Conservation (phyloP, 176 grass and related monocot genomes). For the Eleusine indica region DNA sequence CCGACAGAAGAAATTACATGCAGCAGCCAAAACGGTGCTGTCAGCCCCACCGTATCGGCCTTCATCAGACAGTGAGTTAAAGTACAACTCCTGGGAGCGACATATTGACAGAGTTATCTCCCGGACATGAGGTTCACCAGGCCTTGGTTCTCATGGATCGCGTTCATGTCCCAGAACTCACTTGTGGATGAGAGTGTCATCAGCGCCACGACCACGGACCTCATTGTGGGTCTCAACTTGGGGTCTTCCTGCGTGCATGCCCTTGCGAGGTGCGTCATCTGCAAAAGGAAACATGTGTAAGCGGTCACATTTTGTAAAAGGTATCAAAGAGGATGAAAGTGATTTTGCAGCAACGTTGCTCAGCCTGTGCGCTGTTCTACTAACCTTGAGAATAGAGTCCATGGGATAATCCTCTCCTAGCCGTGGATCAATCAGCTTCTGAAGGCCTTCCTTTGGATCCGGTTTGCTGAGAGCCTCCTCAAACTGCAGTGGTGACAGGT, state of each 20-base stretch:
- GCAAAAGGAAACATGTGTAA: background rate
- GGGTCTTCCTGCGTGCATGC: slow-evolving; percentile 83
- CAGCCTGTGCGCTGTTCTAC: background rate
- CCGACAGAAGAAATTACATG: background rate
- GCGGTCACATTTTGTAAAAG: background rate
- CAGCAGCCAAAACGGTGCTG: background rate
- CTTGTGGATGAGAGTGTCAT: slow-evolving; percentile 78
- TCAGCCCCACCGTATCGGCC: background rate
- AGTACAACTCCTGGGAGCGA: background rate
- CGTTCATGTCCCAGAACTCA: slow-evolving; percentile 79
- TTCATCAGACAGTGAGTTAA: background rate
- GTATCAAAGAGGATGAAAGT: background rate
- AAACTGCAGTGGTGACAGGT: slow-evolving; percentile 52
- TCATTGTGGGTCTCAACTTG: slow-evolving; percentile 71
- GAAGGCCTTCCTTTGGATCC: slow-evolving; percentile 69
- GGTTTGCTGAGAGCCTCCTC: slow-evolving; percentile 55
- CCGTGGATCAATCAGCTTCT: slow-evolving; percentile 59
- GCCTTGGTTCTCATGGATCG: slow-evolving; percentile 61
- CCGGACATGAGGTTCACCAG: slow-evolving; percentile 74
- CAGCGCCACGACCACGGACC: slow-evolving; percentile 76
- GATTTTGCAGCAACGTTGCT: background rate
- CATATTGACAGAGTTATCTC: slow-evolving; percentile 34
- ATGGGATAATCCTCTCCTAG: slow-evolving; percentile 71
- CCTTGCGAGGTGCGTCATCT: slow-evolving; percentile 80
- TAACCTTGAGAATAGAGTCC: slow-evolving; percentile 69